Evolutionary conservation across 139 green algal species (phyloP).

Genomic region (Chlamydomonas incerta): DNA sequence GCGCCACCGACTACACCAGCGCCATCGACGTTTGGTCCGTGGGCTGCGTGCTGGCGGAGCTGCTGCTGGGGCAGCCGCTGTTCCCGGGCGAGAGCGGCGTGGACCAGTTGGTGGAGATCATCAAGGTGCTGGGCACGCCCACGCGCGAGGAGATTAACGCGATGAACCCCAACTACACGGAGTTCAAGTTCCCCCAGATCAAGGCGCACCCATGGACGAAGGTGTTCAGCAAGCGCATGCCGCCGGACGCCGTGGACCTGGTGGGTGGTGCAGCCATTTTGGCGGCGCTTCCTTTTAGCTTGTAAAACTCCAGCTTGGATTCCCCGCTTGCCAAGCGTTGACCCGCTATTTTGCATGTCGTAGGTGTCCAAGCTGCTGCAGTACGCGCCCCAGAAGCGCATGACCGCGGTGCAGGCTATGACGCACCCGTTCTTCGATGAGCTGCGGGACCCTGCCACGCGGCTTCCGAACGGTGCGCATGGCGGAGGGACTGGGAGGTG

Average conservation of each 20-base stretch:
- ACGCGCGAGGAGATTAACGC: constrained; percentile 95
- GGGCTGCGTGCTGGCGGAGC: constrained; percentile 98
- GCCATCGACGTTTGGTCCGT: constrained; percentile 99
- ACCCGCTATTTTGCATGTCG: neutral
- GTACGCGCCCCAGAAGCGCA: constrained; percentile 88
- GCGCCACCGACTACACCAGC: constrained; percentile 97
- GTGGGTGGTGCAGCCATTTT: too few relatives aligned
- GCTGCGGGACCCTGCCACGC: constrained; percentile 84
- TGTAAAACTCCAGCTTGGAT: too few relatives aligned
- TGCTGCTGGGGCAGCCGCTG: constrained; percentile 93
- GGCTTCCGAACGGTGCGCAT: constrained; percentile 86
- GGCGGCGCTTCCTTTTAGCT: too few relatives aligned
- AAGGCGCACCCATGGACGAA: constrained; percentile 97
- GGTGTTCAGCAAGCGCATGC: constrained; percentile 95
- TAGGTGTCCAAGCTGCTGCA: constrained; percentile 93
- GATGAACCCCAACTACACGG: constrained; percentile 99
- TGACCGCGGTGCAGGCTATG: constrained; percentile 81
- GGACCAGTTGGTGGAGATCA: constrained; percentile 99
- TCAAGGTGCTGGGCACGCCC: constrained; percentile 98
- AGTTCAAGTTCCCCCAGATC: constrained; percentile 99
- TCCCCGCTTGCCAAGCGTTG: too few relatives aligned
- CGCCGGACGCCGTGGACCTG: constrained; percentile 93
- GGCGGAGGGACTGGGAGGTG: too few relatives aligned
- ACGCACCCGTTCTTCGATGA: constrained; percentile 98
- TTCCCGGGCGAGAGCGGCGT: constrained; percentile 96